Evolutionary conservation across 768 basidiomycete species (phyloP), one percentile per base, ranked within the genome.

Genomic region (Cyathus striatus): DNA sequence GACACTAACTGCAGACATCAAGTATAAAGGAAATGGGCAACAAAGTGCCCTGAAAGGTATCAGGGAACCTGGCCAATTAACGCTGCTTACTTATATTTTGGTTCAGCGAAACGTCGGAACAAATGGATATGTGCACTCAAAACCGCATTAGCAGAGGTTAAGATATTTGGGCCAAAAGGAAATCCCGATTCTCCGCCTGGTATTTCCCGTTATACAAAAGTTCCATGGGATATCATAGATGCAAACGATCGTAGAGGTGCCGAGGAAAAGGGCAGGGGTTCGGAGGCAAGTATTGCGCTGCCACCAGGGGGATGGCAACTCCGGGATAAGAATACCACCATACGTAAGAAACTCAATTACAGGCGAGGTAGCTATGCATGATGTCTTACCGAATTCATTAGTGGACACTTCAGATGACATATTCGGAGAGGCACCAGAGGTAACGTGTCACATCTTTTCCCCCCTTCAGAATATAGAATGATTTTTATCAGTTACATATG

Each of bases 111-210:
- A 62, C 76, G 90, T 42, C 77, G 89, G 25, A 93, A 93, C 69
- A 94, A 90, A 63, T 94, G 90, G 90, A 76, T 93, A 33, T 93
- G 90, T 60, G 85, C 86, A 13, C 70, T 96, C 42, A 94, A 93
- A 63, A 58, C 74, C 35, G 73, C 78, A 38, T 66, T 90, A 46
- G 76, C 72, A 21, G 84, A 90, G 46, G 61, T 81, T 39, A 71
- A 79, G 49, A 83, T 96, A 46, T 90, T 71, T 51, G 84, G 84
- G 4, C 80, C 83, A 6, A 59, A 49, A 23, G 79, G 85, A 18
- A 57, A 83, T 57, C 83, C 84, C 1, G 58, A 69, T 49, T 65
- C 72, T 18, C 62, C 73, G n/a, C 63, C 83, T 25, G 66, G 64
- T 3, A 77, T 83, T 12, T 61, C 67, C 6, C 69, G 73, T 16